phyloP scores from a whole-genome alignment of 768 basidiomycete species.

The Podaxis mareebaensis region DNA sequence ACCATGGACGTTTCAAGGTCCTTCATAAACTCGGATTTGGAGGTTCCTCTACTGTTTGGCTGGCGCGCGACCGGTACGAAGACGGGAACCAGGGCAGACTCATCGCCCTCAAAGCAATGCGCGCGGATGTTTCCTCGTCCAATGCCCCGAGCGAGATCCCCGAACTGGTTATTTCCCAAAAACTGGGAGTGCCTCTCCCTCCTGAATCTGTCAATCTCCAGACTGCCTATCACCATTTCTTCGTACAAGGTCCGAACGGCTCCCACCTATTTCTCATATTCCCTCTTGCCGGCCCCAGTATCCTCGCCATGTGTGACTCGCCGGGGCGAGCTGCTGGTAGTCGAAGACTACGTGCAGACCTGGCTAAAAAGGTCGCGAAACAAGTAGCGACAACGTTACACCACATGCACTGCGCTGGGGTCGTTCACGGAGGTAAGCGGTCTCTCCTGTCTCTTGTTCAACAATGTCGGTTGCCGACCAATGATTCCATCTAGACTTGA shows the following conservation, averaged over 20 bases:
- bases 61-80: constrained; percentile 26
- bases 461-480: constrained; percentile 30
- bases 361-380: constrained; percentile 37
- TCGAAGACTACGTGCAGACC: constrained; percentile 31
- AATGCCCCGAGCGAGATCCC: constrained; percentile 22
- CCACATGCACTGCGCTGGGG: constrained; percentile 32
- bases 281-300: constrained; percentile 44
- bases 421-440: constrained; percentile 3
- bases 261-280: constrained; percentile 49
- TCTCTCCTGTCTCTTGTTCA: neutral
- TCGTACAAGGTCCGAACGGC: constrained; percentile 49
- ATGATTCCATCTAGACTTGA: constrained; percentile 37
- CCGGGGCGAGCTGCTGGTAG: constrained; percentile 31
- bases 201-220: constrained; percentile 27
- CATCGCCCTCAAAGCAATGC: neutral
- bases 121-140: too few species aligned
- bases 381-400: constrained; percentile 27
- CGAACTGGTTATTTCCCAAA: constrained; percentile 34
- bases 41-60: constrained; percentile 39
- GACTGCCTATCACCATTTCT: constrained; percentile 44
- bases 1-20: constrained; percentile 45
- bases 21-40: constrained; percentile 39
- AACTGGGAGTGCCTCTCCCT: constrained; percentile 30
- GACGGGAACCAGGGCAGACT: constrained; percentile 11
- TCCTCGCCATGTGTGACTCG: constrained; percentile 31